Evolutionary conservation across 441 rosid genomes (phyloP), one percentile per base, ranked within the genome.

Genomic region (Erodium moschatum): DNA sequence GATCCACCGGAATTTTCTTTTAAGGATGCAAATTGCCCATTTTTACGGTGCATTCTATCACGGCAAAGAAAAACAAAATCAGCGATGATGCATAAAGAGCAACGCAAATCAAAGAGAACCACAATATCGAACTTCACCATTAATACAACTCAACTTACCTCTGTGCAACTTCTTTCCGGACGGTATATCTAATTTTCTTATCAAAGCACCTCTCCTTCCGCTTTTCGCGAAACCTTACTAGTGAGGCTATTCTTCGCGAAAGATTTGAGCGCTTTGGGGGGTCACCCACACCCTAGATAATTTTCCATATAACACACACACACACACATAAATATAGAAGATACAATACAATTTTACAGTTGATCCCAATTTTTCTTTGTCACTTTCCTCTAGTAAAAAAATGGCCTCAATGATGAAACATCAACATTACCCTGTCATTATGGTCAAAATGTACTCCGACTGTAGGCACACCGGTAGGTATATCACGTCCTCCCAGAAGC

Each of bases 191-290:
- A 80, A 89, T 81, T 81, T 87, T 87, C 89, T 89, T 89, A 74
- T 89, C 96, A 71, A 89, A 85, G 73, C 89, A 85, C 75, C 90
- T 82, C 80, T 89, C 96, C 79, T 89, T 87, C 48, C 90, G 74
- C 77, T 89, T 87, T 76, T 89, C 89, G 38, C 90, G 83, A 66
- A 89, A 89, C 81, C 92, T 87, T 75, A 84, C 89, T 73, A 89
- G 82, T 33, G 92, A 87, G 67, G 92, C 96, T 80, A 85, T 80
- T 76, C 89, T 80, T 69, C 82, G 77, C 19, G 92, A 86, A 70
- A 84, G 85, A 81, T 84, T 87, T 46, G 88, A 82, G 64, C 81
- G 81, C 74, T 77, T 85, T 64, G 85, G 83, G 35, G 66, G 67
- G 70, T 85, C 89, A 73, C 66, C 75, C 60, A 72, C 69, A 50